These are phyloP conservation scores for Hirsutella minnesotensis DNA, from an alignment of 2,329 filamentous ascomycete species.

Conservation along the genomic window DNA sequence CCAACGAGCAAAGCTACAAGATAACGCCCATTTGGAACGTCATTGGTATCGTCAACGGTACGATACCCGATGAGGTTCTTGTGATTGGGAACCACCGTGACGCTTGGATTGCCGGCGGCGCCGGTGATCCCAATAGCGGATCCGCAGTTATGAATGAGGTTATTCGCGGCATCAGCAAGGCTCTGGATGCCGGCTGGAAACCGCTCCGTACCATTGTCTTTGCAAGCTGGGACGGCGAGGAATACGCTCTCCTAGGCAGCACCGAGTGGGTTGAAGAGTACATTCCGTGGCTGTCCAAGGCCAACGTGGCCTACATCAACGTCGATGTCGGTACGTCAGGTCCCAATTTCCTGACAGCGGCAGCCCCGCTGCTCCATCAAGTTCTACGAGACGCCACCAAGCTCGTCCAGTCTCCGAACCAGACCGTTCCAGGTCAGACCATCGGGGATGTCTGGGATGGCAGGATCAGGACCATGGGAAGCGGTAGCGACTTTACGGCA, in stretches of 20 bases:
- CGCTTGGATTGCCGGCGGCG: slow-evolving; percentile 80
- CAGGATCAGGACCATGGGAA: slow-evolving; percentile 53
- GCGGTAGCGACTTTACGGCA: slow-evolving; percentile 62
- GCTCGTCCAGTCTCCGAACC: slow-evolving; percentile 59
- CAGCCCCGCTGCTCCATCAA: slow-evolving; percentile 66
- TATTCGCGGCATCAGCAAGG: slow-evolving; percentile 60
- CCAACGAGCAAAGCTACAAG: slow-evolving; percentile 71
- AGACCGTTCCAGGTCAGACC: slow-evolving; percentile 60
- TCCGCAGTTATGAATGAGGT: slow-evolving; percentile 72
- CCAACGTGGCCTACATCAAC: slow-evolving; percentile 75
- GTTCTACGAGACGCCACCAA: slow-evolving; percentile 56
- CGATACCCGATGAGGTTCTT: slow-evolving; percentile 72
- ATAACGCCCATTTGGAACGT: slow-evolving; percentile 83
- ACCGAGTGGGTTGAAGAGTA: slow-evolving; percentile 94
- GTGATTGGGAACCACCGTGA: slow-evolving; percentile 88
- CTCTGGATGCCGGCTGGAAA: slow-evolving; percentile 45
- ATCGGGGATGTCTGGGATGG: slow-evolving; percentile 58
- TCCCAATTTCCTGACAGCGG: slow-evolving; percentile 48
- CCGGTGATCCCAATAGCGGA: slow-evolving; percentile 72
- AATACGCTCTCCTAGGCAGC: slow-evolving; percentile 76
- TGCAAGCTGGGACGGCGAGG: slow-evolving; percentile 71
- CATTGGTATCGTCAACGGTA: slow-evolving; percentile 84
- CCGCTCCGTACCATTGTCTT: slow-evolving; percentile 83
- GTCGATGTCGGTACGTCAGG: slow-evolving; percentile 66
- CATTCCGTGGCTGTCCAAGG: slow-evolving; percentile 62